Evolutionary conservation across 352 stramenopile species (phyloP).

Genomic region (Achlya hypogyna): DNA sequence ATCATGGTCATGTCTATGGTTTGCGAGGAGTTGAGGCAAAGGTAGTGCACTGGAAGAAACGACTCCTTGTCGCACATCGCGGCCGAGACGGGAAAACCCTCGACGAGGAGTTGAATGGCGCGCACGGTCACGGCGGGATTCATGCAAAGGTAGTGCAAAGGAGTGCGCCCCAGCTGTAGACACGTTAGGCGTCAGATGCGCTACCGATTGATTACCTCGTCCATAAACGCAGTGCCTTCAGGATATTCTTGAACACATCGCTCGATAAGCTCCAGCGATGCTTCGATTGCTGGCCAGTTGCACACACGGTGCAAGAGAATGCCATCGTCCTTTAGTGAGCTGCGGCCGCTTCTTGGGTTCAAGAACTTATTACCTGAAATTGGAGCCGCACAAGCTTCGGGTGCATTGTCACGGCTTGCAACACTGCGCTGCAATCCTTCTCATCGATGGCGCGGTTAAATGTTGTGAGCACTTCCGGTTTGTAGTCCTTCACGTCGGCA

Average conservation of each 20-base stretch:
- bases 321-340: slow-evolving; percentile 27
- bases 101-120: slow-evolving; percentile 18
- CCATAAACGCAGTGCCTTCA: slow-evolving; percentile 28
- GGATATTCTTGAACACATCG: slow-evolving; percentile 35
- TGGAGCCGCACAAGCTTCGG: slow-evolving; percentile 2
- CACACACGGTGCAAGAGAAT: slow-evolving; percentile 50
- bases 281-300: slow-evolving; percentile 34
- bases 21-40: slow-evolving; percentile 37
- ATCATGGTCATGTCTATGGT: slow-evolving; percentile 36
- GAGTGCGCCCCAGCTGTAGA: neutral
- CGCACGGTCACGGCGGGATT: neutral
- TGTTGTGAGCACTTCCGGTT: neutral
- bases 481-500: slow-evolving; percentile 7
- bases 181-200: neutral
- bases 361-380: neutral
- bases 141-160: slow-evolving; percentile 22
- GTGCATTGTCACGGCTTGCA: neutral
- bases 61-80: slow-evolving; percentile 35
- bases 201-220: slow-evolving; percentile 30
- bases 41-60: slow-evolving; percentile 40
- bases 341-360: neutral
- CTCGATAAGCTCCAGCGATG: slow-evolving; percentile 45
- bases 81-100: slow-evolving; percentile 27
- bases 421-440: neutral
- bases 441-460: neutral